These are phyloP conservation scores for Xylaria longipes DNA, from an alignment of 495 filamentous ascomycete species.

Conservation along the genomic window DNA sequence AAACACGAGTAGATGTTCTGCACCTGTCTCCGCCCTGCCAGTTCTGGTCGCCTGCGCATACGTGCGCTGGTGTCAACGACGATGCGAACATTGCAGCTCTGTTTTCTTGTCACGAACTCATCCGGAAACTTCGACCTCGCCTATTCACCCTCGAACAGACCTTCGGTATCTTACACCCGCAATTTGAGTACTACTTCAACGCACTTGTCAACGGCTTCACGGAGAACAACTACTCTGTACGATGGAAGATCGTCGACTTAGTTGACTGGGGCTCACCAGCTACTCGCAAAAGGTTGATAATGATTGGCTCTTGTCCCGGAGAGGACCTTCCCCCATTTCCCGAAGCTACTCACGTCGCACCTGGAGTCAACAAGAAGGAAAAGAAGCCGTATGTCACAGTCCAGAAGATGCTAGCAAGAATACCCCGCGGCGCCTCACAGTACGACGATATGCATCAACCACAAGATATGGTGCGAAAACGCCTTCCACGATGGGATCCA, in stretches of 20 bases:
- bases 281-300: slow-evolving; percentile 63
- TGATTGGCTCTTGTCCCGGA: slow-evolving; percentile 82
- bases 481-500: slow-evolving; percentile 50
- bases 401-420: slow-evolving; percentile 40
- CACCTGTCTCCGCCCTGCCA: slow-evolving; percentile 89
- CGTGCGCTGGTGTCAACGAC: slow-evolving; percentile 66
- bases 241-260: slow-evolving; percentile 57
- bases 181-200: slow-evolving; percentile 61
- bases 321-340: slow-evolving; percentile 77
- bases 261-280: slow-evolving; percentile 54
- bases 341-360: slow-evolving; percentile 64
- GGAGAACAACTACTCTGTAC: slow-evolving; percentile 69
- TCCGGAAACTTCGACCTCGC: slow-evolving; percentile 67
- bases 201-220: slow-evolving; percentile 70
- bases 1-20: slow-evolving; percentile 66
- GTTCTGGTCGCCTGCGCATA: slow-evolving; percentile 80
- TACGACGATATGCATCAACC: slow-evolving; percentile 57
- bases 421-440: slow-evolving; percentile 36
- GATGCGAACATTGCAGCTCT: slow-evolving; percentile 76
- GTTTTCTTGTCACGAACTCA: slow-evolving; percentile 65
- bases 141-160: slow-evolving; percentile 89
- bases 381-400: slow-evolving; percentile 45
- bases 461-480: slow-evolving; percentile 29
- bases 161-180: slow-evolving; percentile 62
- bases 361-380: slow-evolving; percentile 49